Base-by-base conservation (phyloP, 2,329 filamentous ascomycete genomes). In the Microdochium nivale region DNA sequence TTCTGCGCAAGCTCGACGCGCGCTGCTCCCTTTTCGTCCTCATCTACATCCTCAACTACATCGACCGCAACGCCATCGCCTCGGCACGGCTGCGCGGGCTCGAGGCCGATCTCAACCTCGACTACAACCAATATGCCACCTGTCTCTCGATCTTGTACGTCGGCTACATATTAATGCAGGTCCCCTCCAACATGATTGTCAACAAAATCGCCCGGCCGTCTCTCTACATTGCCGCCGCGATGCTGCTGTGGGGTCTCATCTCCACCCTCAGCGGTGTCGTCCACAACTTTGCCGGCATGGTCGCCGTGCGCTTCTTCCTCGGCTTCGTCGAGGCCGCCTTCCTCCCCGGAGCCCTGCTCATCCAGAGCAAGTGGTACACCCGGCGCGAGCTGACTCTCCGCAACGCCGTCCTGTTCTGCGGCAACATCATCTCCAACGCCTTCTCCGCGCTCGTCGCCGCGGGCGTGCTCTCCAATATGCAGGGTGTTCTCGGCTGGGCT, bases 21-120 rank as follows among this genome's bases (percentile, higher is more conserved):
- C 77, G 86, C 54, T 90, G 65, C 71, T 84, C 64, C 71, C 79
- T 87, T 58, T 79, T 90, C 52, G 80, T 90, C 48, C 65, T 89
- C 56, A 87, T 90, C 70, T 90, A 89, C 61, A 87, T 90, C 63
- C 75, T 86, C 67, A 89, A 90, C 68, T 90, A 88, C 65, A 72
- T 83, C 27, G 82, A 86, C 59, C 72, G 82, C 33, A 85, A 85
- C 63, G 85, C 87, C 65, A 86, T 87, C 55, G 83, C 83, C 2
- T 77, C 83, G 1, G 85, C 85, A 1, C 76, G 80, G 23, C 72
- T 88, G 50, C 80, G 81, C 61, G 83, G 84, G 5, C 70, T 88
- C 21, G 78, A 86, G 52, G 70, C 72, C 9, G 84, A 87, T 49
- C 67, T 87, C 23, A 63, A 70, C 1, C 70, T 87, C 54, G 65